phyloP scores from a whole-genome alignment of 768 basidiomycete species.

The Suillus sp. region DNA sequence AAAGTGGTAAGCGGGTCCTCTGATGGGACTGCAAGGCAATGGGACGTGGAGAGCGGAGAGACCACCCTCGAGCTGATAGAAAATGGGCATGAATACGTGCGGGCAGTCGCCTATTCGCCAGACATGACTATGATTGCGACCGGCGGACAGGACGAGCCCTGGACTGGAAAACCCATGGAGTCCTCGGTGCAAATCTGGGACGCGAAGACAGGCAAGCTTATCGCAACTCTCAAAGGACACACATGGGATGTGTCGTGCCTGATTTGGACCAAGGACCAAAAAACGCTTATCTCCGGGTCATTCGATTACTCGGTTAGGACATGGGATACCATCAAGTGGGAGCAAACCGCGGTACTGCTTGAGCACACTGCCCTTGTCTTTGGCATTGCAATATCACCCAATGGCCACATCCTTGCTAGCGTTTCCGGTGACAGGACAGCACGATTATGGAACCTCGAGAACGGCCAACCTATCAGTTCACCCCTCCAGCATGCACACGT shows the following conservation, averaged over 20 bases:
- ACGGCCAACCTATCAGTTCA: neutral
- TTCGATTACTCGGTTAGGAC: neutral
- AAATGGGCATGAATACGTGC: no score
- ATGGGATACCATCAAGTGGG: neutral
- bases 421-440: neutral
- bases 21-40: neutral
- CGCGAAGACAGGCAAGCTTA: neutral
- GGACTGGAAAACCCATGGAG: neutral
- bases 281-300: neutral
- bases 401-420: neutral
- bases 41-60: neutral
- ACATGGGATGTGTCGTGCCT: fast-evolving
- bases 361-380: fast-evolving
- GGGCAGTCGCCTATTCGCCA: neutral
- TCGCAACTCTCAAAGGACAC: neutral
- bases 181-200: neutral
- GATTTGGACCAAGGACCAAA: neutral
- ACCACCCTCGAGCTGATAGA: neutral
- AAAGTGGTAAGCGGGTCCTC: neutral
- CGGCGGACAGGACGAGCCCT: neutral
- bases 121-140: constrained; percentile 8
- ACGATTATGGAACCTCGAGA: neutral
- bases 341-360: neutral
- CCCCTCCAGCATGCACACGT: neutral
- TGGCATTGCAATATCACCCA: neutral